Evolutionary conservation across 1,284 basidiomycete species (phyloP).

Genomic region (Papiliotrema terrestris): DNA sequence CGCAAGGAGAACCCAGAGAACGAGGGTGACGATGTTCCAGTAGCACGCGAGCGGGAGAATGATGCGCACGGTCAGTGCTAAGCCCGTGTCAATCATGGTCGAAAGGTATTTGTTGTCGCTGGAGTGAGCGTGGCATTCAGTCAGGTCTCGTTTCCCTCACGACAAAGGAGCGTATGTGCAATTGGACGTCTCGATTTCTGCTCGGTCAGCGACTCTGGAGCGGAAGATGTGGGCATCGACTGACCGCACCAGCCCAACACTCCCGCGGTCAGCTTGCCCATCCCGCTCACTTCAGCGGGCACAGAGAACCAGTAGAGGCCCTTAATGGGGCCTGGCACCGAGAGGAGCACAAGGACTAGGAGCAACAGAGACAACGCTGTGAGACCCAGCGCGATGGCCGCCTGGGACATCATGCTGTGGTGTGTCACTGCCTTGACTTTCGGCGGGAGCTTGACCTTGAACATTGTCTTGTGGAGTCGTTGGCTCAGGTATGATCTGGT

Average conservation of each 20-base stretch:
- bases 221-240: conserved; percentile 9
- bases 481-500: too few relatives aligned
- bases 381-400: conserved; percentile 33
- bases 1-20: conserved; percentile 37
- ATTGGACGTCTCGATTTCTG: conserved; percentile 35
- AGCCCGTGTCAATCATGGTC: conserved; percentile 33
- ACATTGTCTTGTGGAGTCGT: background rate
- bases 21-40: conserved; percentile 39
- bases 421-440: background rate
- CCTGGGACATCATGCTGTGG: conserved; percentile 23
- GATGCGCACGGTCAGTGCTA: conserved; percentile 38
- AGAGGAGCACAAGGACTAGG: conserved; percentile 38
- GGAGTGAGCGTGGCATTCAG: background rate
- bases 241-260: conserved; percentile 44
- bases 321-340: conserved; percentile 44
- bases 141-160: conserved; percentile 10
- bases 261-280: conserved; percentile 28
- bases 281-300: conserved; percentile 13
- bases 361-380: conserved; percentile 36
- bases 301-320: conserved; percentile 43
- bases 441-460: background rate
- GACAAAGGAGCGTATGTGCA: conserved; percentile 45
- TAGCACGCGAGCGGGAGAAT: conserved; percentile 43
- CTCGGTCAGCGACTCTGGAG: background rate
- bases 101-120: conserved; percentile 39